phyloP scores from a whole-genome alignment of 1,139 yeast genomes.

The Magnusiomyces tetraspermus region DNA sequence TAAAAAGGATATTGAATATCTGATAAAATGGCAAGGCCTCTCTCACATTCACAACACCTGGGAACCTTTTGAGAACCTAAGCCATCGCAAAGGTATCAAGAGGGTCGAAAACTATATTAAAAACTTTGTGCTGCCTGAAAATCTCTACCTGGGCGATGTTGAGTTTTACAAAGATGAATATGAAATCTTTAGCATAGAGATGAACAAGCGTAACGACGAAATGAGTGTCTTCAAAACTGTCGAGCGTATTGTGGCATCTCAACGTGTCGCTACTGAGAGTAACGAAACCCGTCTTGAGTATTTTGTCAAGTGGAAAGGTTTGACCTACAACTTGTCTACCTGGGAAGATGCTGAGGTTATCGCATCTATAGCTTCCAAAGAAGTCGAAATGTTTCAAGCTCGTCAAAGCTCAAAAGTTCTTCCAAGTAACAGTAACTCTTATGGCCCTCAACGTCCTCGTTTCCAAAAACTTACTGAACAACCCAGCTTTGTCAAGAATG shows the following conservation, averaged over 20 bases:
- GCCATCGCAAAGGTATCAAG: slow-evolving; percentile 60
- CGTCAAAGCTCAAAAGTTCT: slow-evolving; percentile 75
- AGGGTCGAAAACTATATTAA: slow-evolving; percentile 85
- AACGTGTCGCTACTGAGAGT: slow-evolving; percentile 51
- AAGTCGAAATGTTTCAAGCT: slow-evolving; percentile 74
- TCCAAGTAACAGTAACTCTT: slow-evolving; percentile 72
- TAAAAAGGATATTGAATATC: slow-evolving; percentile 29
- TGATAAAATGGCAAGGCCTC: slow-evolving; percentile 75
- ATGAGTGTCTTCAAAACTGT: slow-evolving; percentile 75
- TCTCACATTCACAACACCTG: slow-evolving; percentile 95
- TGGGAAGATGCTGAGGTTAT: slow-evolving; percentile 94
- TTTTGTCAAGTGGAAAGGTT: slow-evolving; percentile 85
- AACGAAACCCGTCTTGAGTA: slow-evolving; percentile 67
- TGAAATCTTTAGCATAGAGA: slow-evolving; percentile 86
- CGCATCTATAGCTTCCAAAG: slow-evolving; percentile 73
- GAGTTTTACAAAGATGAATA: slow-evolving; percentile 72
- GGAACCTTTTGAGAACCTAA: slow-evolving; percentile 61
- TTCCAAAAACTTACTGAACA: slow-evolving; percentile 82
- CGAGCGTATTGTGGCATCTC: slow-evolving; percentile 83
- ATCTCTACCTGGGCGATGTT: slow-evolving; percentile 69
- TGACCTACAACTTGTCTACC: slow-evolving; percentile 90
- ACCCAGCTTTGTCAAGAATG: slow-evolving; percentile 84
- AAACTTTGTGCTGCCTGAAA: slow-evolving; percentile 62
- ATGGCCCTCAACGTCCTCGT: slow-evolving; percentile 60
- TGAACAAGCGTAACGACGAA: slow-evolving; percentile 75